Percentiles rank a stretch among this genome's conserved stretches.
Evolutionary conservation across 345 rosid genomes (phyloP).

Genomic region (Euphorbia tirucalli): DNA sequence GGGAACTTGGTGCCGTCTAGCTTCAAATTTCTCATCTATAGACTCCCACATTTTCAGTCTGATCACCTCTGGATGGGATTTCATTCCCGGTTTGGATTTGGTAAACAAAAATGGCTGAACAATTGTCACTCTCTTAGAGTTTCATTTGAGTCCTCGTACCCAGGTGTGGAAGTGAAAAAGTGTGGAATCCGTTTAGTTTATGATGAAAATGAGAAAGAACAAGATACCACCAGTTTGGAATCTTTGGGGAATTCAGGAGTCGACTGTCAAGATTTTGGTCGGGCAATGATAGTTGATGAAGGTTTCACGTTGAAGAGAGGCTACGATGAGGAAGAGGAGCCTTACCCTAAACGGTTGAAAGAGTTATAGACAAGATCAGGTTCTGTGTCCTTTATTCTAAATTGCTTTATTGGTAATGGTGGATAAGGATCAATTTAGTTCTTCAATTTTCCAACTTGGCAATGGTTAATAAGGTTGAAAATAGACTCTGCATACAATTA

Average conservation of each 20-base stretch:
- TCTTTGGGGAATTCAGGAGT: neutral
- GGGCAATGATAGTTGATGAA: neutral
- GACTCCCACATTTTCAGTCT: conserved; percentile 1
- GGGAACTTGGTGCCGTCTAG: neutral
- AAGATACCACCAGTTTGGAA: too few relatives aligned
- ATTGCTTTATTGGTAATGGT: neutral
- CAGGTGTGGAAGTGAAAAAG: conserved; percentile 7
- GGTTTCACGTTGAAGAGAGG: neutral
- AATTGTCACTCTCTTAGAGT: neutral
- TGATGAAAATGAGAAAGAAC: conserved; percentile 7
- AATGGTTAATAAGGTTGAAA: too few relatives aligned
- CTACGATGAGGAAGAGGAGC: neutral
- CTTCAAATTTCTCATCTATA: conserved; percentile 13
- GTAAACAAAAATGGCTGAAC: neutral
- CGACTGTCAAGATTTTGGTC: neutral
- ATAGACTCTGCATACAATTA: too few relatives aligned
- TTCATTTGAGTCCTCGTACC: conserved; percentile 7
- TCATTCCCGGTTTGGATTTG: conserved; percentile 12
- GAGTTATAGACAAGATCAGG: neutral
- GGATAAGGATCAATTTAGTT: too few relatives aligned
- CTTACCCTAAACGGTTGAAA: neutral
- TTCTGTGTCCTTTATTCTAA: neutral
- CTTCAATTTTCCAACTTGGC: too few relatives aligned
- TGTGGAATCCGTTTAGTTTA: conserved; percentile 13
- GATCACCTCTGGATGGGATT: conserved; percentile 16